Percentiles rank a stretch among this genome's conserved stretches.
phyloP scores from a whole-genome alignment of 2,329 filamentous ascomycete species.

The Aspergillus felis region DNA sequence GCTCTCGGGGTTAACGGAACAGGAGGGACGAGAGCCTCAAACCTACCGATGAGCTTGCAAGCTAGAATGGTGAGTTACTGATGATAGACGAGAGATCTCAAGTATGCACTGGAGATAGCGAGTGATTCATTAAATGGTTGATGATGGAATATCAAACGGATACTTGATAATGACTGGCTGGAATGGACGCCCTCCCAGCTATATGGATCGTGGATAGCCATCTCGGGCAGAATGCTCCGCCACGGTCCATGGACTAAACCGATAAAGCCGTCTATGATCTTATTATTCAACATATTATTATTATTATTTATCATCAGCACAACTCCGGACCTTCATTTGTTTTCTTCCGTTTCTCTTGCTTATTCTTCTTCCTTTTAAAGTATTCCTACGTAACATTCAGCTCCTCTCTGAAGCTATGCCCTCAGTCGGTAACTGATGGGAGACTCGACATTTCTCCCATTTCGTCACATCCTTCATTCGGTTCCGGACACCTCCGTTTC shows the following conservation, averaged over 20 bases:
- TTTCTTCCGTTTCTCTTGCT: conserved; percentile 1
- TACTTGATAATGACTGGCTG: background rate
- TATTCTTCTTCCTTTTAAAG: background rate
- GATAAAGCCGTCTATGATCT: background rate
- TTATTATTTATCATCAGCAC: conserved; percentile 1
- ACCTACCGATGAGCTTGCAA: background rate
- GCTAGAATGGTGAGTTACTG: background rate
- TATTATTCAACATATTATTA: background rate
- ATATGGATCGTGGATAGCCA: background rate
- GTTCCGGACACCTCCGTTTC: conserved; percentile 15
- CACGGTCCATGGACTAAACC: background rate
- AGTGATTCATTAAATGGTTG: no score
- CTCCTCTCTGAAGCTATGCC: background rate
- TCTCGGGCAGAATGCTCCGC: background rate
- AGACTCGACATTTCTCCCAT: conserved; percentile 25
- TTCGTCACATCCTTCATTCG: conserved; percentile 16
- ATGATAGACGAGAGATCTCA: background rate
- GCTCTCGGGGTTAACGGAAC: background rate
- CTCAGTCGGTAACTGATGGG: conserved; percentile 17
- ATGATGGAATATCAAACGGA: background rate
- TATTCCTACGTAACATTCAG: background rate
- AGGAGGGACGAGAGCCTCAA: background rate
- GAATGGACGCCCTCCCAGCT: background rate
- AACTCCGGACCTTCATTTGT: conserved; percentile 1
- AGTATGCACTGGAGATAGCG: background rate